A percentile compares a stretch with the other conserved stretches of the same genome.
phyloP scores from a whole-genome alignment of 129 eudicot genomes.

The Centaurea solstitialis region DNA sequence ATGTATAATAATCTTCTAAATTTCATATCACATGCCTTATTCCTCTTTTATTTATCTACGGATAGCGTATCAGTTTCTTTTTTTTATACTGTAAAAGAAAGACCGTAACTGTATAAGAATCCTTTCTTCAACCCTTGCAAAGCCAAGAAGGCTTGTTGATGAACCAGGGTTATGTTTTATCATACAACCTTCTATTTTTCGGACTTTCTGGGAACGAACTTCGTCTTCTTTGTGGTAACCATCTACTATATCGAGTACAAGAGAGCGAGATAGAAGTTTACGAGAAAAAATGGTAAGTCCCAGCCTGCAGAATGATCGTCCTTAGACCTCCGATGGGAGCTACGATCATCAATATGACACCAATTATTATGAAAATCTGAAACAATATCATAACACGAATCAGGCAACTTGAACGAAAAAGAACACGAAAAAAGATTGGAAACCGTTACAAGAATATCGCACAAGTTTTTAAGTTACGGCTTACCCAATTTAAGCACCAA shows the following conservation, averaged over 20 bases:
- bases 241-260: slow-evolving; percentile 3
- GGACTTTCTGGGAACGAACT: slow-evolving; percentile 8
- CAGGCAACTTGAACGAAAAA: not conserved
- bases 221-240: slow-evolving; percentile 9
- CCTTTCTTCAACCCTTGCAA: slow-evolving; percentile 8
- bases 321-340: slow-evolving; percentile 78
- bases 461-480: not conserved
- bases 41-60: slow-evolving; percentile 20
- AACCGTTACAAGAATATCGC: not conserved
- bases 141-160: slow-evolving; percentile 15
- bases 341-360: slow-evolving; percentile 55
- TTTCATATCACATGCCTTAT: slow-evolving; percentile 14
- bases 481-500: slow-evolving; percentile 77
- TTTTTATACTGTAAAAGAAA: not conserved
- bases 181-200: not conserved
- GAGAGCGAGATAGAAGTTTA: not conserved
- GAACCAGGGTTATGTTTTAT: slow-evolving; percentile 4
- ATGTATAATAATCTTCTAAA: slow-evolving; percentile 1
- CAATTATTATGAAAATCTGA: slow-evolving; percentile 64
- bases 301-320: slow-evolving; percentile 41
- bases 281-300: slow-evolving; percentile 54
- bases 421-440: not conserved
- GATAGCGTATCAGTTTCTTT: not conserved
- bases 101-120: not conserved
- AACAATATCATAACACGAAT: slow-evolving; percentile 5